Conservation (phyloP, 345 rosid species). For the Cochlearia excelsa region DNA sequence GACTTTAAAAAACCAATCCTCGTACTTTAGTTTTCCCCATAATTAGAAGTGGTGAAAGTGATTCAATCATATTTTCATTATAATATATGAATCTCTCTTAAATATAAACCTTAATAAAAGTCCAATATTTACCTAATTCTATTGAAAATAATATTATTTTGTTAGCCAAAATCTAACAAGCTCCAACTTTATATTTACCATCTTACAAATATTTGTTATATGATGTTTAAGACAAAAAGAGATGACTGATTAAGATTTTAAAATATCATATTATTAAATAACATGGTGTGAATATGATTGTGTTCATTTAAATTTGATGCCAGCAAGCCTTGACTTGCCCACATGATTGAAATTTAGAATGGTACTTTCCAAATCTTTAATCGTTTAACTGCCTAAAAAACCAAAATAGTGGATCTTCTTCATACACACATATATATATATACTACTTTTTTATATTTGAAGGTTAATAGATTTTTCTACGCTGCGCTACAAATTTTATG, state of each 20-base stretch:
- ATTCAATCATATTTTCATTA: not conserved
- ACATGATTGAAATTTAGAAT: constrained; percentile 28
- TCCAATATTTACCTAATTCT: constrained; percentile 7
- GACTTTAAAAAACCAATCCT: constrained; percentile 29
- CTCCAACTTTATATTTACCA: constrained; percentile 5
- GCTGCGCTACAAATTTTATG: constrained; percentile 13
- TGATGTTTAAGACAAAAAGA: constrained; percentile 25
- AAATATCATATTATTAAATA: constrained; percentile 9
- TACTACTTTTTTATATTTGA: not conserved
- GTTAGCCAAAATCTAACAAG: not conserved
- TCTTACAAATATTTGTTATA: constrained; percentile 21
- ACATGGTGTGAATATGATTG: constrained; percentile 28
- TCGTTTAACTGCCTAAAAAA: not conserved
- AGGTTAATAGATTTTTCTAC: constrained; percentile 18
- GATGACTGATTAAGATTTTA: constrained; percentile 13
- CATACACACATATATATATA: not conserved
- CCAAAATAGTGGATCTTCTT: constrained; percentile 27
- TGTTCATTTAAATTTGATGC: constrained; percentile 22
- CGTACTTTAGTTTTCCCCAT: constrained; percentile 32
- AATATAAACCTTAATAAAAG: constrained; percentile 2
- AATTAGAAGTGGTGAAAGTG: constrained; percentile 17
- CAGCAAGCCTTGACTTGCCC: constrained; percentile 29
- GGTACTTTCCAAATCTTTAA: constrained; percentile 31
- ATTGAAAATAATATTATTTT: no score
- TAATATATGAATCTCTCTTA: constrained; percentile 1